Percentiles rank a stretch among this genome's conserved stretches.
These are phyloP conservation scores for Salix exigua DNA, from an alignment of 345 rosid species.

Conservation along the genomic window DNA sequence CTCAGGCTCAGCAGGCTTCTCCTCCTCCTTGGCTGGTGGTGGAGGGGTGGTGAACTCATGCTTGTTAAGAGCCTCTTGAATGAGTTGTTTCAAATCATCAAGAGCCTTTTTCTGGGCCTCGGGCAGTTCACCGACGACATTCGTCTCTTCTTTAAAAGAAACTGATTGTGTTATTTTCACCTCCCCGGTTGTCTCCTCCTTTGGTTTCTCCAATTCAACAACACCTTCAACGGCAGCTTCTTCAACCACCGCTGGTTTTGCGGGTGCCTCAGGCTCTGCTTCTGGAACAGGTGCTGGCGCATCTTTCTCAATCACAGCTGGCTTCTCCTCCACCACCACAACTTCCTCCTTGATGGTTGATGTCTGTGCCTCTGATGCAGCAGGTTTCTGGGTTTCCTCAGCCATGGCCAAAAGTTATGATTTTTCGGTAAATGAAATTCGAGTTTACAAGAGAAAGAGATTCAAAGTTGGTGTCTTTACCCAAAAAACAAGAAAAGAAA, in stretches of 20 bases:
- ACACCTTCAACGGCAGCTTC: conserved; percentile 5
- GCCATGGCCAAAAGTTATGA: conserved; percentile 25
- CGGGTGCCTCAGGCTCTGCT: conserved; percentile 23
- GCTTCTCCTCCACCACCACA: conserved; percentile 24
- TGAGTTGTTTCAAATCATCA: conserved; percentile 23
- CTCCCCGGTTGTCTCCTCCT: conserved; percentile 1
- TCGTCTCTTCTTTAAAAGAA: conserved; percentile 29
- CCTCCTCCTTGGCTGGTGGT: conserved; percentile 14
- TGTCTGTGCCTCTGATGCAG: conserved; percentile 22
- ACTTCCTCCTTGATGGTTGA: conserved; percentile 6
- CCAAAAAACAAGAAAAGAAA: background rate
- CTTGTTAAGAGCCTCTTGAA: conserved; percentile 25
- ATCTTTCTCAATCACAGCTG: conserved; percentile 30
- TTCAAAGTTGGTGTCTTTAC: background rate
- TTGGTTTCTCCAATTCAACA: conserved; percentile 16
- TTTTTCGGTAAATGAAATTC: background rate
- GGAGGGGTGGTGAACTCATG: conserved; percentile 26
- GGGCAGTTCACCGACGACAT: conserved; percentile 23
- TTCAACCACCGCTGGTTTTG: background rate
- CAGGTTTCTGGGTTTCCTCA: conserved; percentile 40
- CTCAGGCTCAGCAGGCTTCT: conserved; percentile 8
- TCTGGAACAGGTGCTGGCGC: conserved; percentile 21
- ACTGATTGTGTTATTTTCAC: conserved; percentile 6
- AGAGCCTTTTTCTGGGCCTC: conserved; percentile 24
- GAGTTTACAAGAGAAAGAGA: too few species aligned